Evolutionary conservation across 2,329 filamentous ascomycete genomes (phyloP).

Genomic region (Fusarium coffeatum): DNA sequence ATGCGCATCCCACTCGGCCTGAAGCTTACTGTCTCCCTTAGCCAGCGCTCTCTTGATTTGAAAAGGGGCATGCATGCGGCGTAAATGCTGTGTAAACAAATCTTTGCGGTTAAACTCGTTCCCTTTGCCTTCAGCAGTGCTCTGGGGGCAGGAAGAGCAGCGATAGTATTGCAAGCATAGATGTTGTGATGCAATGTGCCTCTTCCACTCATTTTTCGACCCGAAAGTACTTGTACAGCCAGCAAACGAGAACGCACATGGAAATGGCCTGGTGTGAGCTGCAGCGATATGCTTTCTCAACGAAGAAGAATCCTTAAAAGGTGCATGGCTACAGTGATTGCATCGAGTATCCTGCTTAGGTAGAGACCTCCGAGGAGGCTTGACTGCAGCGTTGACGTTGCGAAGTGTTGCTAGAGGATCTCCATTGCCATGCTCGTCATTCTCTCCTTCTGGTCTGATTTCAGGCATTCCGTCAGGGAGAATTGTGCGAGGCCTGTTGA

Average conservation of each 20-base stretch:
- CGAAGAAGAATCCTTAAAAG: slow-evolving; percentile 75
- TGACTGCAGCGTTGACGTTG: slow-evolving; percentile 49
- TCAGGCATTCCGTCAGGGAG: slow-evolving; percentile 55
- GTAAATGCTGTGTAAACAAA: slow-evolving; percentile 92
- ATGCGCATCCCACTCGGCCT: slow-evolving; percentile 72
- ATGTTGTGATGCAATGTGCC: slow-evolving; percentile 92
- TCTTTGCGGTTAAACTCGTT: slow-evolving; percentile 94
- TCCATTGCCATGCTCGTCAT: slow-evolving; percentile 49
- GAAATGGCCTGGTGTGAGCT: slow-evolving; percentile 78
- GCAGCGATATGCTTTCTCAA: slow-evolving; percentile 75
- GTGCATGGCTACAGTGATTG: slow-evolving; percentile 70
- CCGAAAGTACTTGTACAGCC: slow-evolving; percentile 86
- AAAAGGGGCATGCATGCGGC: slow-evolving; percentile 88
- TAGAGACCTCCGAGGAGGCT: slow-evolving; percentile 59
- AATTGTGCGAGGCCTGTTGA: slow-evolving; percentile 52
- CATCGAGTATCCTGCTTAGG: slow-evolving; percentile 72
- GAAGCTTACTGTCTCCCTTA: slow-evolving; percentile 69
- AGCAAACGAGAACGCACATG: slow-evolving; percentile 86
- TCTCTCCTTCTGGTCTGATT: slow-evolving; percentile 52
- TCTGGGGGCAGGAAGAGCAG: slow-evolving; percentile 70
- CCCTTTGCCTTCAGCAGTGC: slow-evolving; percentile 65
- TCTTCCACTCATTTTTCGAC: slow-evolving; percentile 98
- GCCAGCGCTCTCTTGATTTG: slow-evolving; percentile 68
- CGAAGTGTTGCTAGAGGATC: slow-evolving; percentile 37
- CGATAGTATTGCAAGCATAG: slow-evolving; percentile 75